Evolutionary conservation across 306 rosid species (phyloP).

Genomic region (Vicia sativa): DNA sequence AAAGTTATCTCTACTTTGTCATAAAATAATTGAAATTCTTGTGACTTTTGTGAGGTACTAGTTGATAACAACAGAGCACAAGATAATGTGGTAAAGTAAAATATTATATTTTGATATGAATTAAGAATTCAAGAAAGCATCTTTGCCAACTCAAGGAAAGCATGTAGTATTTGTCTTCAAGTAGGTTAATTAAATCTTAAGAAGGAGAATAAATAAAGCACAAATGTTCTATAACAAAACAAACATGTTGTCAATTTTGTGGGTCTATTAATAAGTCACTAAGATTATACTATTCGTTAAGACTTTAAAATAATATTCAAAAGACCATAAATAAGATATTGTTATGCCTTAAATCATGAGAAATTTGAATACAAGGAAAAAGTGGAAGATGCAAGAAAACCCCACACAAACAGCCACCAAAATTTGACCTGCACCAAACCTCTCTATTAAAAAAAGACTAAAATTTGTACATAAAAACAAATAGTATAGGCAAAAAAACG

Average conservation of each 20-base stretch:
- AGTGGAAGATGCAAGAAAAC: background rate
- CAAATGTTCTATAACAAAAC: constrained; percentile 2
- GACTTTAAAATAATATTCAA: background rate
- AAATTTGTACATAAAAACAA: no score
- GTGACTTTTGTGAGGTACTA: background rate
- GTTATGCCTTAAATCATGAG: background rate
- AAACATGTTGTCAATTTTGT: background rate
- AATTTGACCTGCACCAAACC: no score
- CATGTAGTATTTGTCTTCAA: constrained; percentile 17
- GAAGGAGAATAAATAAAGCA: background rate
- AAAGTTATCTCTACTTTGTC: background rate
- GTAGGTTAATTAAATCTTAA: background rate
- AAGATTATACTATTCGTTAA: background rate
- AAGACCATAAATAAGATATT: background rate
- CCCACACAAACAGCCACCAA: no score
- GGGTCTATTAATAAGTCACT: background rate
- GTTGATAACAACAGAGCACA: background rate
- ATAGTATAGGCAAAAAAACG: no score
- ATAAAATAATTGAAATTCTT: background rate
- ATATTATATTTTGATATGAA: background rate
- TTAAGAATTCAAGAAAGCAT: constrained; percentile 15
- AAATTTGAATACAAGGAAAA: background rate
- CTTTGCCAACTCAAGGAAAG: constrained; percentile 36
- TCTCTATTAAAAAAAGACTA: no score
- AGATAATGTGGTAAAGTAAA: background rate